Conservation (phyloP, 2,329 filamentous ascomycete species). For the Rhinocladiella similis region DNA sequence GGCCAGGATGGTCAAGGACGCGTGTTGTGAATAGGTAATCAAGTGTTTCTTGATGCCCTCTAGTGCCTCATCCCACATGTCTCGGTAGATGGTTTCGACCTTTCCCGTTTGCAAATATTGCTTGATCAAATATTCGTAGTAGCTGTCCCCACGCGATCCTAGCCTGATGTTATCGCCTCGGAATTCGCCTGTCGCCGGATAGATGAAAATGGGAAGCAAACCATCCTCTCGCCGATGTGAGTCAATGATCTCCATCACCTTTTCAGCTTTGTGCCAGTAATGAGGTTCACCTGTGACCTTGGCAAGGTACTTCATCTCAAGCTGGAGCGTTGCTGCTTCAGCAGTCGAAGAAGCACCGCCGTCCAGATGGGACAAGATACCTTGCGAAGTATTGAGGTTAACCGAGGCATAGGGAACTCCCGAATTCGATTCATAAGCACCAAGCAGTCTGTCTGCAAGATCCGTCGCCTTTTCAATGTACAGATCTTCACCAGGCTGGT, state of each 20-base stretch:
- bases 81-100: conserved; percentile 79
- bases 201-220: conserved; percentile 87
- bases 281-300: conserved; percentile 89
- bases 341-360: conserved; percentile 89
- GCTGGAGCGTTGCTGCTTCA: conserved; percentile 86
- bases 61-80: conserved; percentile 90
- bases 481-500: conserved; percentile 77
- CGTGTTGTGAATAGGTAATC: conserved; percentile 79
- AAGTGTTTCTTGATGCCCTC: conserved; percentile 87
- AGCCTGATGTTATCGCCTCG: conserved; percentile 82
- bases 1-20: conserved; percentile 82
- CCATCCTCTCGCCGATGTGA: conserved; percentile 77
- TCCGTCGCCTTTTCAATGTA: conserved; percentile 96
- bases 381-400: conserved; percentile 74
- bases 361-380: conserved; percentile 79
- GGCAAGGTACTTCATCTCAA: conserved; percentile 96
- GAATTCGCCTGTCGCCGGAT: conserved; percentile 76
- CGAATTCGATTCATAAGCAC: conserved; percentile 83
- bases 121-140: conserved; percentile 99
- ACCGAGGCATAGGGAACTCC: conserved; percentile 90
- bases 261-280: conserved; percentile 91
- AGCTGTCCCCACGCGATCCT: conserved; percentile 92
- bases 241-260: conserved; percentile 88
- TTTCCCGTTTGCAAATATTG: conserved; percentile 93
- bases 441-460: conserved; percentile 80